These are phyloP conservation scores for Crithidia brevicula DNA, from an alignment of 208 protist species.

Conservation along the genomic window DNA sequence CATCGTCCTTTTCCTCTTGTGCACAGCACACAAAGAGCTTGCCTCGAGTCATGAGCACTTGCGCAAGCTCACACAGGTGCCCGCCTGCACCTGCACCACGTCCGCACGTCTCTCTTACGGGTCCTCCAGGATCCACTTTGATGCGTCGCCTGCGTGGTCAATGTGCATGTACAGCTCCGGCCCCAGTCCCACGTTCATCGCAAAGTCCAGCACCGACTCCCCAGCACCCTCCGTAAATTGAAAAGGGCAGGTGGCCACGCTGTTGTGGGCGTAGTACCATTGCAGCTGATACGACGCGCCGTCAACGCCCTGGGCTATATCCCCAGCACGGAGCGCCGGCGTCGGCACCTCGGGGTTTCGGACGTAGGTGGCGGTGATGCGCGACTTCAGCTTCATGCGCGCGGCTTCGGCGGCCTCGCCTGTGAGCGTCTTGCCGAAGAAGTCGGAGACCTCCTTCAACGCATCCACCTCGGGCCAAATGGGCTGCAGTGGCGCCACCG, in stretches of 20 bases:
- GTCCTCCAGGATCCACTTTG: conserved; percentile 5
- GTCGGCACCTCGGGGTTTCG: conserved; percentile 8
- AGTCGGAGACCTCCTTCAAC: neutral
- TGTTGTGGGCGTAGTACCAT: conserved; percentile 56
- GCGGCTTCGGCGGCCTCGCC: conserved; percentile 4
- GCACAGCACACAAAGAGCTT: too few species aligned
- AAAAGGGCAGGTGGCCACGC: conserved; percentile 59
- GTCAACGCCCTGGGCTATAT: conserved; percentile 32
- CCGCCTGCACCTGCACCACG: neutral
- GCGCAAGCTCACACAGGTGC: neutral
- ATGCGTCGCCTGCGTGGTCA: conserved; percentile 17
- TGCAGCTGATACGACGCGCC: conserved; percentile 39
- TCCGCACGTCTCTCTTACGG: too few species aligned
- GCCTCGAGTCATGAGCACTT: neutral
- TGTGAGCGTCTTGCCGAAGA: conserved; percentile 8
- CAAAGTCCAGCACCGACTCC: conserved; percentile 56
- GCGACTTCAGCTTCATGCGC: conserved; percentile 1
- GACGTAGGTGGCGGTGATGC: conserved; percentile 7
- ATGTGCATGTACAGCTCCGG: conserved; percentile 59
- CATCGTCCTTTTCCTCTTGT: too few species aligned
- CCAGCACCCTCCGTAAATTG: conserved; percentile 64
- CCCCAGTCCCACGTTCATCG: conserved; percentile 42
- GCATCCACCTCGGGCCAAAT: conserved; percentile 15
- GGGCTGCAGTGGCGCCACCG: conserved; percentile 12
- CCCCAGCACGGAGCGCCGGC: conserved; percentile 35